Evolutionary conservation across 768 basidiomycete species (phyloP), one percentile per base, ranked within the genome.

Genomic region (Gloeopeniophorella convolvens): DNA sequence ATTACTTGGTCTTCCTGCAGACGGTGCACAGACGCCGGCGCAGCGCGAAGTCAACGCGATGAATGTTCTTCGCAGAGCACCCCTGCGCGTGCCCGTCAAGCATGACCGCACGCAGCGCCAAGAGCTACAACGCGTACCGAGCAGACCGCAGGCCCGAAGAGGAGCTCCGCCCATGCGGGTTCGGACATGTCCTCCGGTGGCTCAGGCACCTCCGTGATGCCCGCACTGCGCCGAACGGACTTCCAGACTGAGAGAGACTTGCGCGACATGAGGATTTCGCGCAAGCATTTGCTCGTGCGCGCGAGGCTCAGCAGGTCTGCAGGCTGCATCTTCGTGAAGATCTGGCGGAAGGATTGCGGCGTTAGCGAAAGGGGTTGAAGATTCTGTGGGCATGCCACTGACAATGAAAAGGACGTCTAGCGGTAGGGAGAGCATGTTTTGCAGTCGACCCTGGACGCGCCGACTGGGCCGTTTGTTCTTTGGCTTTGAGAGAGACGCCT

Each of bases 121-220:
- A 8, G 11, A 3, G 13, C 27, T 26, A 12, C 2, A 31, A 24
- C 11, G 23, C 54, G 40, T 12, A 55, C 54, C 11, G 45, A 56
- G 32, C 54, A 56, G 5, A 56, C 26, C 12, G 54, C 34, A 33
- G 51, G 51, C 10, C 55, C 53, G 9, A 55, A 57, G 15, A 57
- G 2, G 15, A 57, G 43, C 16, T 56, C 33, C 16, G 54, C 55
- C 55, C 55, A 57, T 11, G 54, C 47, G 9, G 55, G 55, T 31
- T 57, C 55, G 15, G 55, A 56, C 46, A 57, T 56, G 23, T 55
- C 54, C n/a, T 57, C 55, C 0, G 55, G 55, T 12, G 47, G 47
- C 7, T 57, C 54, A 12, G 55, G 55, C 37, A 32, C 47, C 26
- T 3, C 41, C 4, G 36, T 35, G 10, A 27, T 28, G 15, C 40